Evolutionary conservation across 306 rosid species (phyloP), one percentile per base, ranked within the genome.

Genomic region (Prunus kanzakura): DNA sequence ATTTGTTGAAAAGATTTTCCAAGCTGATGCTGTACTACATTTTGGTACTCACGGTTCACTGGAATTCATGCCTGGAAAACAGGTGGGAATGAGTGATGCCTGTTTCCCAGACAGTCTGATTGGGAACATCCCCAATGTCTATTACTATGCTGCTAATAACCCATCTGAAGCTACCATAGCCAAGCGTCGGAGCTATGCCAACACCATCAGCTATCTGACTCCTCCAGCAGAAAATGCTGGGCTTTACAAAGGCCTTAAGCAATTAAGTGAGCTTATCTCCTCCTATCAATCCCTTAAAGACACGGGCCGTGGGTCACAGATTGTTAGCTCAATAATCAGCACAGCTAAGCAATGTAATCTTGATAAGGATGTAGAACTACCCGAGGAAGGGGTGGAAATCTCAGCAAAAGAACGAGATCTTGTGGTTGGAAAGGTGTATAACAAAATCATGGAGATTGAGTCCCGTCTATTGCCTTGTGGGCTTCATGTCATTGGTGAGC

Each of bases 191-290:
- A 96, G 99, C 84, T 96, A 96, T 69, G 99, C 99, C 30, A 96
- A 96, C 75, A 96, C 99, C 69, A 96, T 96, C 70, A 96, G 99
- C 77, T 96, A 96, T 83, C 85, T 96, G 82, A 96, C 99, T 54
- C 99, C 98, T 73, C 99, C 99, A 3, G 98, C 99, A 11, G 99
- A 96, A 84, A 96, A 96, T 85, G 99, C 99, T 10, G 99, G 99
- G 77, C 97, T 96, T 6, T 92, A 92, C 96, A 96, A 92, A 82
- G 99, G 99, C 71, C 99, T 96, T 56, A 96, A 92, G 89, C 99
- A 96, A 86, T 67, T 96, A 60, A 87, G 98, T 61, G 98, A 96
- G 87, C 99, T 96, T 64, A 92, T 96, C 62, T 80, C 99, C 41
- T 96, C 99, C 3, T 96, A 96, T 65, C 99, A 92, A 85, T 96